A percentile compares a stretch with the other conserved stretches of the same genome.
These are phyloP conservation scores for Letharia columbiana DNA, from an alignment of 495 filamentous ascomycete species.

Conservation along the genomic window DNA sequence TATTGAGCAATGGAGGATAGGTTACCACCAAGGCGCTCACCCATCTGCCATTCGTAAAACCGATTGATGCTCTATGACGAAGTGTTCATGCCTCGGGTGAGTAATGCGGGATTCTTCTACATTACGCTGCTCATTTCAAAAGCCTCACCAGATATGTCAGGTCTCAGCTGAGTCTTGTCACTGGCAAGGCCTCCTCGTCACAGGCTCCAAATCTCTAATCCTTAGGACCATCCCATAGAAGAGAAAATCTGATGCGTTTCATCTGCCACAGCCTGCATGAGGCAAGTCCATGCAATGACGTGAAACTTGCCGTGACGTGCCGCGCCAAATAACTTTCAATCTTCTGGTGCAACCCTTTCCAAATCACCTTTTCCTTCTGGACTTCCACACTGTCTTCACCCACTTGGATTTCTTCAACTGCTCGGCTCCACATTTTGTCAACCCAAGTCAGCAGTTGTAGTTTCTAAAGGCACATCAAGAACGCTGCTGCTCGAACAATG, in stretches of 20 bases:
- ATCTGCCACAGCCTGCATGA: constrained; percentile 8
- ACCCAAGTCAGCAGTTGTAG: not conserved
- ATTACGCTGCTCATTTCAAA: no score
- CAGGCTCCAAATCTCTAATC: not conserved
- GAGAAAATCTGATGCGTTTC: not conserved
- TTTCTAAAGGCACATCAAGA: not conserved
- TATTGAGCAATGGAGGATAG: not conserved
- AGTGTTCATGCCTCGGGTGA: not conserved
- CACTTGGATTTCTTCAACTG: not conserved
- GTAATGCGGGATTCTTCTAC: not conserved
- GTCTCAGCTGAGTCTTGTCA: not conserved
- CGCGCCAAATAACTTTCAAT: not conserved
- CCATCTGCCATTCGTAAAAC: no score
- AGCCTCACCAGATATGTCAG: not conserved
- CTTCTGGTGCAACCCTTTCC: not conserved
- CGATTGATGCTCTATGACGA: no score
- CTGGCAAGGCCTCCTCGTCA: not conserved
- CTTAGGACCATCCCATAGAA: not conserved
- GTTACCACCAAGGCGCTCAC: no score
- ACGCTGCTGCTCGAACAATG: constrained; percentile 29
- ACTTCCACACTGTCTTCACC: not conserved
- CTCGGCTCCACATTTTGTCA: not conserved
- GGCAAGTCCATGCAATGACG: constrained; percentile 10
- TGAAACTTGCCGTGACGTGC: not conserved
- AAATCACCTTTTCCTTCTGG: not conserved